phyloP scores from a whole-genome alignment of 202 grass and related monocot species.

The Cymbopogon flexuosus region DNA sequence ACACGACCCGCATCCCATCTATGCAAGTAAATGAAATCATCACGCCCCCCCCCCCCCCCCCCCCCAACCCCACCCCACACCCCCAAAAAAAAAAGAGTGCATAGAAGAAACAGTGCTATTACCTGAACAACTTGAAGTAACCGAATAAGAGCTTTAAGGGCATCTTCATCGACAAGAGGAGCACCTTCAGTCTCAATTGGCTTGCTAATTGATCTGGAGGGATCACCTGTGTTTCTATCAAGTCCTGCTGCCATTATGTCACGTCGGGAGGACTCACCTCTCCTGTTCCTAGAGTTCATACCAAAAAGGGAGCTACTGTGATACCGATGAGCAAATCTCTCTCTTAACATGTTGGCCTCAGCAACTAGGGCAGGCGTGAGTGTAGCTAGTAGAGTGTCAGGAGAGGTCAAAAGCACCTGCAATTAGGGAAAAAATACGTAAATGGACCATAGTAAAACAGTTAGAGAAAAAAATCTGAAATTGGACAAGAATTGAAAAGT shows the following conservation, averaged over 20 bases:
- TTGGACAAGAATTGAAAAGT: conserved; percentile 7
- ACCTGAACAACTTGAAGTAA: conserved; percentile 94
- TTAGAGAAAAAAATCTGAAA: conserved; percentile 4
- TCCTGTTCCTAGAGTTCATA: conserved; percentile 75
- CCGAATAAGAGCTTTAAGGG: conserved; percentile 83
- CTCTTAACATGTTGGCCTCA: conserved; percentile 95
- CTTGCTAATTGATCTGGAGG: conserved; percentile 62
- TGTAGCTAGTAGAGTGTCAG: conserved; percentile 92
- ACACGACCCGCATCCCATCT: too few relatives aligned
- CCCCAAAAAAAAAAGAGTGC: not conserved
- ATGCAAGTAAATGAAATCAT: too few relatives aligned
- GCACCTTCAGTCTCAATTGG: conserved; percentile 75
- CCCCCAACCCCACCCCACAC: too few relatives aligned
- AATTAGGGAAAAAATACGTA: conserved; percentile 15
- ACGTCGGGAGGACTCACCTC: conserved; percentile 76
- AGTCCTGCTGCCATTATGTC: conserved; percentile 47
- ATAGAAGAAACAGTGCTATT: conserved; percentile 24
- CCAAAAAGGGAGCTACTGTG: conserved; percentile 75
- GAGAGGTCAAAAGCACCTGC: conserved; percentile 98
- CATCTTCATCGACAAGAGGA: conserved; percentile 75
- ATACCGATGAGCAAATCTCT: conserved; percentile 96
- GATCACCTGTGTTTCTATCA: conserved; percentile 55
- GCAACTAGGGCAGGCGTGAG: conserved; percentile 91
- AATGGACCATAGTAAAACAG: conserved; percentile 5
- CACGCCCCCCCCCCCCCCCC: too few relatives aligned